phyloP scores from a whole-genome alignment of 1,139 yeast genomes.

The Meyerozyma smithsonii region DNA sequence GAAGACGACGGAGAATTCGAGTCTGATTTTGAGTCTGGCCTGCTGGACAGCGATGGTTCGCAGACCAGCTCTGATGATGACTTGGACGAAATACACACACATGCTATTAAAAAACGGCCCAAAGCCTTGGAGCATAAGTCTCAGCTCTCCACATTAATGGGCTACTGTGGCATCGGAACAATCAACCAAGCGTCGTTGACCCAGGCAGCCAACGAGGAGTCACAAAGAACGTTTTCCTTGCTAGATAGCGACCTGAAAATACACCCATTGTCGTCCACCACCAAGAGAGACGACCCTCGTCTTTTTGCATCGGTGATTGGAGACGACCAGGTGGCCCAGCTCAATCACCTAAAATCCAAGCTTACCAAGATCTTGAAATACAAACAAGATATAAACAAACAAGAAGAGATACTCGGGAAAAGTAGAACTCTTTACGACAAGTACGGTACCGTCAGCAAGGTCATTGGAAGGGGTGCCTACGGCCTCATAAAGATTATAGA shows the following conservation, averaged over 20 bases:
- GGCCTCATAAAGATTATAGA: constrained; percentile 73
- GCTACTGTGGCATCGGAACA: constrained; percentile 27
- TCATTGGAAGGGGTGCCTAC: constrained; percentile 81
- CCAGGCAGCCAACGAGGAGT: constrained; percentile 30
- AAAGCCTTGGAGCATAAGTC: constrained; percentile 7
- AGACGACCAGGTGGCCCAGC: constrained; percentile 47
- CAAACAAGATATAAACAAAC: constrained; percentile 15
- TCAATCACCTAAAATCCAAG: constrained; percentile 45
- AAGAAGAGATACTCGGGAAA: constrained; percentile 11
- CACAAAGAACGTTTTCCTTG: constrained; percentile 29
- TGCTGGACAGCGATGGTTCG: neutral
- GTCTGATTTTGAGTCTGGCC: neutral
- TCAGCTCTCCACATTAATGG: constrained; percentile 29
- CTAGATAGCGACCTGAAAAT: constrained; percentile 21
- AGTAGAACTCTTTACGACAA: constrained; percentile 43
- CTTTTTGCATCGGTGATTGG: constrained; percentile 50
- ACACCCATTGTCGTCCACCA: constrained; percentile 19
- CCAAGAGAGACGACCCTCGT: constrained; percentile 14
- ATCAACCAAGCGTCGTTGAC: constrained; percentile 15
- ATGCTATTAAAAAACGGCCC: constrained; percentile 20
- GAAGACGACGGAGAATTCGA: neutral
- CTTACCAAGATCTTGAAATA: constrained; percentile 22
- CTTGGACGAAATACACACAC: constrained; percentile 20
- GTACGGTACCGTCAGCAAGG: constrained; percentile 76
- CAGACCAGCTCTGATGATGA: constrained; percentile 13